Evolutionary conservation across 1,284 basidiomycete species (phyloP).

Genomic region (Ceratobasidium papillatum): DNA sequence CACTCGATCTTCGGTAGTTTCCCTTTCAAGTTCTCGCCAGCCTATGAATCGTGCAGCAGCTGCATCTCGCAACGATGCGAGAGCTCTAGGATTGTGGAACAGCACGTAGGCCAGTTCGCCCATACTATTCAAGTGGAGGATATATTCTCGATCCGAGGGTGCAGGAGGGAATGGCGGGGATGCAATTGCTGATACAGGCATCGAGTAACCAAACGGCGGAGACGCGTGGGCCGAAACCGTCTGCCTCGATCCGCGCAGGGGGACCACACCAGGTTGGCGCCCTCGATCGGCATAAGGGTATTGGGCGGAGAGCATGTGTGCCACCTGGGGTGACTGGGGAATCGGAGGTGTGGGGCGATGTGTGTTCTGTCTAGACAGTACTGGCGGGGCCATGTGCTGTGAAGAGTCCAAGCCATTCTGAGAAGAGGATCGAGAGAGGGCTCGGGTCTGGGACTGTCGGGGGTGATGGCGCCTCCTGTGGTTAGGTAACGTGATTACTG

Average conservation of each 20-base stretch:
- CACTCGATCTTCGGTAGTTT: neutral
- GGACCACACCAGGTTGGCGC: constrained; percentile 8
- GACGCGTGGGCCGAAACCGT: constrained; percentile 20
- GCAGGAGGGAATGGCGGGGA: constrained; percentile 23
- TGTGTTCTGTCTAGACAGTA: constrained; percentile 3
- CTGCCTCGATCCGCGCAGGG: constrained; percentile 14
- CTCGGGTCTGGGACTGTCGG: constrained; percentile 31
- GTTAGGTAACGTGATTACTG: constrained; percentile 41
- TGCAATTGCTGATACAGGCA: constrained; percentile 21
- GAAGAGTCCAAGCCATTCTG: constrained; percentile 12
- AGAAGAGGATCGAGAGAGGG: constrained; percentile 19
- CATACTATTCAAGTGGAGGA: constrained; percentile 28
- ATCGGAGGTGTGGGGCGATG: constrained; percentile 21
- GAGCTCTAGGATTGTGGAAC: constrained; percentile 27
- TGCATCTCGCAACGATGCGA: constrained; percentile 33
- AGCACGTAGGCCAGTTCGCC: constrained; percentile 38
- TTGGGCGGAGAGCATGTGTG: constrained; percentile 2
- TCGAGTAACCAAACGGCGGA: constrained; percentile 11
- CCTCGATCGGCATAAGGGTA: neutral
- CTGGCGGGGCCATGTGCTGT: constrained; percentile 1
- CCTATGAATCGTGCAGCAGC: constrained; percentile 37
- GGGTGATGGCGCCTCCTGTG: constrained; percentile 38
- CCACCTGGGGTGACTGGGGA: constrained; percentile 14
- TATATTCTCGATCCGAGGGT: constrained; percentile 12
- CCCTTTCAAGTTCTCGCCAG: constrained; percentile 40